Percentiles rank a stretch among this genome's conserved stretches.
Evolutionary conservation across 352 stramenopile genomes (phyloP).

Genomic region (Phytopythium chamaehyphon): DNA sequence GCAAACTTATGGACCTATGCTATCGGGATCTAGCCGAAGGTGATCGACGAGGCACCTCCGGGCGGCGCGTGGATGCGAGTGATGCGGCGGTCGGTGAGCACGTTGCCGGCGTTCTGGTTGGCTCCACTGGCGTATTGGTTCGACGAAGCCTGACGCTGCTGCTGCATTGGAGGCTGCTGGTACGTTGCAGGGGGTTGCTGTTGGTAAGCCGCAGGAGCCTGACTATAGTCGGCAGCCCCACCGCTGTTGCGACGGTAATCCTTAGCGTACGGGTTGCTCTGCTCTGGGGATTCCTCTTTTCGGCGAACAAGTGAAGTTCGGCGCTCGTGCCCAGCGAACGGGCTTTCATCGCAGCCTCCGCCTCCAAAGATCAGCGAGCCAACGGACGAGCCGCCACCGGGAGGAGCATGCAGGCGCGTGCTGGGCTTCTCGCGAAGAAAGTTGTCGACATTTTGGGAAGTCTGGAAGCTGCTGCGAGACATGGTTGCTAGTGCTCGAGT

Average conservation of each 20-base stretch:
- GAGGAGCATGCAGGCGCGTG: constrained; percentile 65
- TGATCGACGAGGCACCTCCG: constrained; percentile 79
- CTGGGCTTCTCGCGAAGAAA: constrained; percentile 72
- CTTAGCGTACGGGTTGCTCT: constrained; percentile 45
- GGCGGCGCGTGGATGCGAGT: constrained; percentile 88
- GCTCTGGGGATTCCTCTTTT: constrained; percentile 56
- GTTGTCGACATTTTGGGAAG: constrained; percentile 80
- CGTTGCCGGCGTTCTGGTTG: constrained; percentile 89
- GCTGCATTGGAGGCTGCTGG: constrained; percentile 15
- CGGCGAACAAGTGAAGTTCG: constrained; percentile 22
- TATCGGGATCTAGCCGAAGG: constrained; percentile 38
- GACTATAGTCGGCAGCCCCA: constrained; percentile 17
- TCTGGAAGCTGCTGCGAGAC: constrained; percentile 51
- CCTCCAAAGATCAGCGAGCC: constrained; percentile 77
- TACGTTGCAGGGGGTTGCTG: constrained; percentile 19
- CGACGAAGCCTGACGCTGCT: constrained; percentile 43
- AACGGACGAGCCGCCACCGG: constrained; percentile 64
- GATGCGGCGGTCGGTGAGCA: constrained; percentile 87
- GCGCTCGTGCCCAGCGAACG: constrained; percentile 49
- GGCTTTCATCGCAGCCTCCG: constrained; percentile 32
- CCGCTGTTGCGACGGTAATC: constrained; percentile 26
- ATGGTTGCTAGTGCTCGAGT: constrained; percentile 21
- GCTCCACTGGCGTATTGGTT: constrained; percentile 81
- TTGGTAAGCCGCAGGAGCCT: constrained; percentile 18
- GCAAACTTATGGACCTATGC: constrained; percentile 9